phyloP scores from a whole-genome alignment of 148 eudicot species.

The Fagopyrum tataricum region DNA sequence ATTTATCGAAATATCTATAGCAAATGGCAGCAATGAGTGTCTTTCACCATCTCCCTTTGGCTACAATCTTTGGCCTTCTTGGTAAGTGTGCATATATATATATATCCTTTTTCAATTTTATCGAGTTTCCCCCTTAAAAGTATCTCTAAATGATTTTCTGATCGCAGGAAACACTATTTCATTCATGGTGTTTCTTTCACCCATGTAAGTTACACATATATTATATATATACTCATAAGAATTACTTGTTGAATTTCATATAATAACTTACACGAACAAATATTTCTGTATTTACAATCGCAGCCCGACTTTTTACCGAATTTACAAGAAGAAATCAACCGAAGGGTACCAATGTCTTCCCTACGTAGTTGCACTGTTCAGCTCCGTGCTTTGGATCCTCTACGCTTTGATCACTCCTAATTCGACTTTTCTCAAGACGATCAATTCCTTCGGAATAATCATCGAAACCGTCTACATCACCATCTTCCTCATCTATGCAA shows the following conservation, averaged over 20 bases:
- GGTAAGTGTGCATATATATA: constrained; percentile 25
- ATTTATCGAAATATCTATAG: not conserved
- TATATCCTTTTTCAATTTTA: too few relatives aligned
- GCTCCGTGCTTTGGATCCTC: constrained; percentile 44
- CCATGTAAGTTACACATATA: constrained; percentile 45
- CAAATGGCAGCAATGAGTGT: constrained; percentile 29
- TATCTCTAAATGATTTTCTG: too few relatives aligned
- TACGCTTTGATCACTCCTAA: constrained; percentile 41
- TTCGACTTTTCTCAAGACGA: constrained; percentile 43
- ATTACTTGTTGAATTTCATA: not conserved
- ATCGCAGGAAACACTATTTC: constrained; percentile 66
- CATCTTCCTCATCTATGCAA: constrained; percentile 41
- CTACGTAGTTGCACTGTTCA: constrained; percentile 48
- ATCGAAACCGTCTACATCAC: constrained; percentile 47
- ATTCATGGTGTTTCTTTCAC: constrained; percentile 81
- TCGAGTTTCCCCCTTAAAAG: not conserved
- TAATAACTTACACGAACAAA: not conserved
- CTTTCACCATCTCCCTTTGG: constrained; percentile 45
- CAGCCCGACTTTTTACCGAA: constrained; percentile 53
- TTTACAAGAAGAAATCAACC: constrained; percentile 52
- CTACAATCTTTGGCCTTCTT: constrained; percentile 52
- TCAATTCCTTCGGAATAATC: constrained; percentile 50
- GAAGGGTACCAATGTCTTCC: constrained; percentile 57
- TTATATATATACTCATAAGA: too few relatives aligned
- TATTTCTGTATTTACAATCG: not conserved